phyloP scores from a whole-genome alignment of 1,284 basidiomycete species.

The Cutaneotrichosporon sp. region DNA sequence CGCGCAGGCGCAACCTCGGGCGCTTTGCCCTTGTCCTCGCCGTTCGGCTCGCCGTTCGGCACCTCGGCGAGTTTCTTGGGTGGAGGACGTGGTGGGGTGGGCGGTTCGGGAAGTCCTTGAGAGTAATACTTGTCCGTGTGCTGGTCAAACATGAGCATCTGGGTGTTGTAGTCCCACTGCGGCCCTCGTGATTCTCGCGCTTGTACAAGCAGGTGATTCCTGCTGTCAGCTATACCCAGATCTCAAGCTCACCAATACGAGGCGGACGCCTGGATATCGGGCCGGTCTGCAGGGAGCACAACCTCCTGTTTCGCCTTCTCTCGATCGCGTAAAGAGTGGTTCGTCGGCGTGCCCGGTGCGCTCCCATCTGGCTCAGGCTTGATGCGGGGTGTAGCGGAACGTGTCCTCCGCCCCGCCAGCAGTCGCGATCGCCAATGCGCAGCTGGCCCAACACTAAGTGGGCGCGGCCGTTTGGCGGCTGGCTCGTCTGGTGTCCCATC shows the following conservation, averaged over 20 bases:
- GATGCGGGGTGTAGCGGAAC: slow-evolving; percentile 13
- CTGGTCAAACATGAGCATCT: slow-evolving; percentile 44
- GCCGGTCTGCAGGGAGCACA: slow-evolving; percentile 9
- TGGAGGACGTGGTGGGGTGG: slow-evolving; percentile 10
- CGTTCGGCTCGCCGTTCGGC: slow-evolving; percentile 4
- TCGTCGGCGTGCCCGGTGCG: slow-evolving; percentile 9
- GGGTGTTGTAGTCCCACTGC: slow-evolving; percentile 53
- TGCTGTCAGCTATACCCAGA: slow-evolving; percentile 24
- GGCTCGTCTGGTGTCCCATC: neutral
- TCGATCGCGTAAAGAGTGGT: neutral
- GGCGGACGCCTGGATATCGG: slow-evolving; percentile 18
- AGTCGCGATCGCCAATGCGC: slow-evolving; percentile 3
- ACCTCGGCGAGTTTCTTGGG: slow-evolving; percentile 10
- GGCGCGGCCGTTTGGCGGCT: slow-evolving; percentile 10
- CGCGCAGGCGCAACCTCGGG: slow-evolving; percentile 1
- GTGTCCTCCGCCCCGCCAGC: neutral
- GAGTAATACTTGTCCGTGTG: slow-evolving; percentile 42
- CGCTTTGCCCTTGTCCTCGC: slow-evolving; percentile 11
- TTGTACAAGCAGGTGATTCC: slow-evolving; percentile 51
- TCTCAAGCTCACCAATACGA: slow-evolving; percentile 21
- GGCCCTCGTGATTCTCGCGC: slow-evolving; percentile 49
- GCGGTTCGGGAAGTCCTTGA: slow-evolving; percentile 30
- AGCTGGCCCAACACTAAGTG: neutral
- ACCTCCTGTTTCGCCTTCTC: slow-evolving; percentile 12
- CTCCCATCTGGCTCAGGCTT: slow-evolving; percentile 15